Percentiles rank a stretch among this genome's conserved stretches.
These are phyloP conservation scores for Saturnispora bothae DNA, from an alignment of 805 yeast species.

Conservation along the genomic window DNA sequence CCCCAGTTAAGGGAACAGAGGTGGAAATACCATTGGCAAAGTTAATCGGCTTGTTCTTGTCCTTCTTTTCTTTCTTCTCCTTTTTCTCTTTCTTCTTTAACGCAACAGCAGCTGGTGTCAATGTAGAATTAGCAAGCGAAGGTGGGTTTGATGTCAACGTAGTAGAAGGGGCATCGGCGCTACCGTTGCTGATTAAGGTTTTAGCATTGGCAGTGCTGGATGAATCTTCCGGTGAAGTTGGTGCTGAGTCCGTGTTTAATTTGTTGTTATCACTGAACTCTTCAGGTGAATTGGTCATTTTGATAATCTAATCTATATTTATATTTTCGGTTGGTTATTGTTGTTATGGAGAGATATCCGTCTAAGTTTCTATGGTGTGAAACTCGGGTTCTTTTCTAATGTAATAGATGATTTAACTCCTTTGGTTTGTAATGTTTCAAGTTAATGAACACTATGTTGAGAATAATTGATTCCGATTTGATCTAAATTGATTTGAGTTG, in stretches of 20 bases:
- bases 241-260: constrained; percentile 13
- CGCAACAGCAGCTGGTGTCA: constrained; percentile 9
- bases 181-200: background rate
- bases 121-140: too few species aligned
- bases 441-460: constrained; percentile 6
- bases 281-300: constrained; percentile 11
- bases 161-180: constrained; percentile 14
- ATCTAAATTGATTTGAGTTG: too few species aligned
- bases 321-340: background rate
- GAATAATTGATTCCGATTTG: too few species aligned
- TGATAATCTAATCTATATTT: constrained; percentile 3
- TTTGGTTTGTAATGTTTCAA: constrained; percentile 6
- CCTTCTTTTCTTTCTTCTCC: constrained; percentile 22
- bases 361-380: constrained; percentile 21
- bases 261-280: constrained; percentile 15
- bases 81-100: constrained; percentile 10
- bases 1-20: constrained; percentile 72
- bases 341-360: constrained; percentile 27
- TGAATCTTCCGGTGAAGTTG: constrained; percentile 24
- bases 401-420: constrained; percentile 16
- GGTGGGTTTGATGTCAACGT: too few species aligned
- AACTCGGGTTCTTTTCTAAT: constrained; percentile 18
- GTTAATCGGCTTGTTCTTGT: constrained; percentile 30
- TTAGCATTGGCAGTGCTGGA: constrained; percentile 13
- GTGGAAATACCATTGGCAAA: constrained; percentile 68